Conservation (phyloP, 331 rosid genomes). For the Spiraea crenata region DNA sequence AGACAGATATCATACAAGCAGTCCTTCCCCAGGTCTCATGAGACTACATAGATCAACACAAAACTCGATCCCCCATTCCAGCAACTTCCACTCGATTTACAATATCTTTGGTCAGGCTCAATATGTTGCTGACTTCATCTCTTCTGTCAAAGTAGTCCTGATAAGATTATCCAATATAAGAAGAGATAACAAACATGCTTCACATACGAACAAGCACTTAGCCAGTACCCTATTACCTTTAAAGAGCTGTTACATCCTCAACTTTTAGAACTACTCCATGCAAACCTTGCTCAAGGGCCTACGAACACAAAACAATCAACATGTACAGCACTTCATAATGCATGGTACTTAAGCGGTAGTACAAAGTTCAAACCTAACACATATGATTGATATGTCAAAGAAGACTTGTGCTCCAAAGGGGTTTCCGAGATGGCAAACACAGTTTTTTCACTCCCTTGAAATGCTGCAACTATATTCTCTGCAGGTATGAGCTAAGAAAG, state of each 20-base stretch:
- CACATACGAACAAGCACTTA: slow-evolving; percentile 22
- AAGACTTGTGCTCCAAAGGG: slow-evolving; percentile 62
- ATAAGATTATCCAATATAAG: slow-evolving; percentile 40
- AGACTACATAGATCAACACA: slow-evolving; percentile 94
- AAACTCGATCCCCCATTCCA: slow-evolving; percentile 97
- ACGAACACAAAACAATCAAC: slow-evolving; percentile 26
- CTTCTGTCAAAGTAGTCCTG: slow-evolving; percentile 90
- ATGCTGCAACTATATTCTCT: slow-evolving; percentile 83
- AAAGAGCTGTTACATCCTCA: slow-evolving; percentile 68
- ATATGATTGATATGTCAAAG: slow-evolving; percentile 58
- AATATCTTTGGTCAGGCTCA: slow-evolving; percentile 71
- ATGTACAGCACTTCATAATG: slow-evolving; percentile 1
- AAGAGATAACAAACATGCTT: slow-evolving; percentile 19
- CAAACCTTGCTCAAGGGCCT: slow-evolving; percentile 89
- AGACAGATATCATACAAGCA: slow-evolving; percentile 52
- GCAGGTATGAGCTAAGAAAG: slow-evolving; percentile 72
- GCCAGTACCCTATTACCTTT: slow-evolving; percentile 53
- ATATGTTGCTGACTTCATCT: slow-evolving; percentile 51
- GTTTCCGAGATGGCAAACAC: slow-evolving; percentile 62
- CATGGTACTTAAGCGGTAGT: not conserved
- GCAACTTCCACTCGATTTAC: slow-evolving; percentile 57
- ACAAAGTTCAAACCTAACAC: not conserved
- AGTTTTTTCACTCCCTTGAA: slow-evolving; percentile 66
- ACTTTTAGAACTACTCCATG: slow-evolving; percentile 85
- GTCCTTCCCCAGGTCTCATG: slow-evolving; percentile 94